phyloP scores from a whole-genome alignment of 176 grass and related monocot genomes.

The Triticum urartu region DNA sequence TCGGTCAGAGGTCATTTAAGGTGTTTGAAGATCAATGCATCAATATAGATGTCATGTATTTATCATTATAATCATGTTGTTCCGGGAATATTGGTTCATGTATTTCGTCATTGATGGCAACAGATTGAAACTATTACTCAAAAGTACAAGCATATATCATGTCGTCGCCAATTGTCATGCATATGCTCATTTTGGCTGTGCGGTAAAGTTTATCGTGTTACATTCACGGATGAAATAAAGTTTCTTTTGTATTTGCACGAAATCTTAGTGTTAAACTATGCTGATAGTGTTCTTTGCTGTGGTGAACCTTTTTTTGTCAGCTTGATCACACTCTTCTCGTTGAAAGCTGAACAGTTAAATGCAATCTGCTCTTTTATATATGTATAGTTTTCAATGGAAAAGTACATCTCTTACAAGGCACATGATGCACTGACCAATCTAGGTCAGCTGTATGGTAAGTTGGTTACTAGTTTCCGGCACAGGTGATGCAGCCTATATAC shows the following conservation, averaged over 20 bases:
- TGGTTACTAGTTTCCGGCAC: constrained; percentile 13
- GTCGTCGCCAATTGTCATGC: not conserved
- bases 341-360: not conserved
- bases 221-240: not conserved
- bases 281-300: not conserved
- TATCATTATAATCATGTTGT: not conserved
- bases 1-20: not conserved
- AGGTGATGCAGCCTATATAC: not conserved
- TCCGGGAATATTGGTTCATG: not conserved
- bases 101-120: not conserved
- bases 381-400: not conserved
- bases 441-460: not conserved
- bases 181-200: not conserved
- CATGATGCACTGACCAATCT: constrained; percentile 13
- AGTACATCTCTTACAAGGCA: not conserved
- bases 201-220: not conserved
- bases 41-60: not conserved
- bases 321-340: constrained; percentile 1
- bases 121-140: not conserved
- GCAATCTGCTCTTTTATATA: not conserved
- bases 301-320: not conserved
- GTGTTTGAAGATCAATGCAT: not conserved
- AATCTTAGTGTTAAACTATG: not conserved
- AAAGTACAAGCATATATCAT: not conserved
- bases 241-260: not conserved